phyloP scores from a whole-genome alignment of 306 rosid species.

The Fragaria iinumae region DNA sequence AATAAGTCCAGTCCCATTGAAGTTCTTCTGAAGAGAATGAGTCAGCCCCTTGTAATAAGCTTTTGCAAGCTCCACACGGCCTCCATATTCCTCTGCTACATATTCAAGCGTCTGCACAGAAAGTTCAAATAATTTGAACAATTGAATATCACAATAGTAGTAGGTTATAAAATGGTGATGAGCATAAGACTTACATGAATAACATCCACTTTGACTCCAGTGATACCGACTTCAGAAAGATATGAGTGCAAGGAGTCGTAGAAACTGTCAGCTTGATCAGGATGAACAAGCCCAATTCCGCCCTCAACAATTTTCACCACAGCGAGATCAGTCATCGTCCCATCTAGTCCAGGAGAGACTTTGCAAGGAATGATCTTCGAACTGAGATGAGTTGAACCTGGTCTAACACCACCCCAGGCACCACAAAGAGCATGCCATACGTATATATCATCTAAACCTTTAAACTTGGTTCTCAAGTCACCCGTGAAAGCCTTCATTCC shows the following conservation, averaged over 20 bases:
- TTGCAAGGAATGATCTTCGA: conserved; percentile 54
- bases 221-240: conserved; percentile 63
- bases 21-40: conserved; percentile 63
- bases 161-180: not conserved
- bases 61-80: conserved; percentile 80
- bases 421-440: conserved; percentile 93
- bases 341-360: conserved; percentile 69
- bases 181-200: conserved; percentile 54
- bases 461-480: conserved; percentile 65
- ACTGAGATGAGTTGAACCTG: conserved; percentile 57
- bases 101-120: conserved; percentile 59
- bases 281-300: conserved; percentile 81
- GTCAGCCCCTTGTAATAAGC: conserved; percentile 63
- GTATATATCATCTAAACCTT: conserved; percentile 72
- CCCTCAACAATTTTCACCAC: conserved; percentile 63
- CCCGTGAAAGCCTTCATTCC: conserved; percentile 77
- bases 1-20: conserved; percentile 71
- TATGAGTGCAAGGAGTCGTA: conserved; percentile 83
- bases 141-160: not conserved
- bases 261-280: conserved; percentile 58
- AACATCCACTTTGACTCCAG: conserved; percentile 86
- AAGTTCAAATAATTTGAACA: not conserved
- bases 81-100: conserved; percentile 68
- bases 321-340: conserved; percentile 76
- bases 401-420: conserved; percentile 94